A percentile compares a stretch with the other conserved stretches of the same genome.
Conservation (phyloP, 495 filamentous ascomycete species). For the Trichoderma erinaceum region DNA sequence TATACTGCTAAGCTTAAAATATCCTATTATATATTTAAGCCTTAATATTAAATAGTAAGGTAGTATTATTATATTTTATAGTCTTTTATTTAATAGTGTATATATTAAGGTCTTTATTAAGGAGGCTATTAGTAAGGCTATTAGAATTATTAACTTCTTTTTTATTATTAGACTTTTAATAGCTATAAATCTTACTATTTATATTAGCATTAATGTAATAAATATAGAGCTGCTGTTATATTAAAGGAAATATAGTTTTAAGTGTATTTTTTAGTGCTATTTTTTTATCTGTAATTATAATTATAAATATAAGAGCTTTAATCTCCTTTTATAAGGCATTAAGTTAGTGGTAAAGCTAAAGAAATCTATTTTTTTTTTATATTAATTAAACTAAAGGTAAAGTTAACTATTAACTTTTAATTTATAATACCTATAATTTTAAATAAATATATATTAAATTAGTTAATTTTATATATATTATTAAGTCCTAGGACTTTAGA, state of each 20-base stretch:
- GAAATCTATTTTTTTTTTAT: slow-evolving; percentile 13
- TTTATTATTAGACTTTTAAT: no score
- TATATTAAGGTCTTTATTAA: no score
- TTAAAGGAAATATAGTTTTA: neutral
- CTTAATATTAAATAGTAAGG: no score
- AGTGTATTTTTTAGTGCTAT: neutral
- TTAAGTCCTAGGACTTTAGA: neutral
- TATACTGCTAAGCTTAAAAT: neutral
- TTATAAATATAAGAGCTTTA: neutral
- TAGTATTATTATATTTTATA: no score
- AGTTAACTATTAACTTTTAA: slow-evolving; percentile 7
- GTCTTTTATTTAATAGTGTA: no score
- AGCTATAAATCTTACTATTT: neutral
- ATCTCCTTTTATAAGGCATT: neutral
- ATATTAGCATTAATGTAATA: slow-evolving; percentile 5
- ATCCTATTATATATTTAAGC: neutral
- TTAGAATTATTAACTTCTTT: no score
- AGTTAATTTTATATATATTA: slow-evolving; percentile 15
- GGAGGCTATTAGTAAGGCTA: no score
- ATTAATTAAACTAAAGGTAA: slow-evolving; percentile 16
- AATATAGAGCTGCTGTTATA: slow-evolving; percentile 15
- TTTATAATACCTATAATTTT: neutral
- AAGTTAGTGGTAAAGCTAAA: neutral
- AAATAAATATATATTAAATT: slow-evolving; percentile 16
- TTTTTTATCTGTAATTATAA: neutral